Evolutionary conservation across 2,329 filamentous ascomycete species (phyloP).

Genomic region (Apiospora kogelbergensis): DNA sequence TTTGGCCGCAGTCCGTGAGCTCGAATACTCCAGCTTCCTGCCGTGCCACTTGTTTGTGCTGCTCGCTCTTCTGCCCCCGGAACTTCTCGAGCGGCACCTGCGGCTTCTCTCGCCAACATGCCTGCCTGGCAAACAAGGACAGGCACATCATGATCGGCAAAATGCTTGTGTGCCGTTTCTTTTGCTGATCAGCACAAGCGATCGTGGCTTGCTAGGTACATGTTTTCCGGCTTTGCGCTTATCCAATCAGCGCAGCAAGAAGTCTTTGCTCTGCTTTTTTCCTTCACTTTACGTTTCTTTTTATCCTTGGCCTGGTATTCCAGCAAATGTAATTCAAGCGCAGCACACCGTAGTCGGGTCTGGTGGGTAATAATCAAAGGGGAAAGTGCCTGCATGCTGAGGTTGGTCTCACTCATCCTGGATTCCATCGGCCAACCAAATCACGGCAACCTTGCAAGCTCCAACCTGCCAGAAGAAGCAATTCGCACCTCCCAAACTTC

Average conservation of each 20-base stretch:
- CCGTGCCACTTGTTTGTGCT: background rate
- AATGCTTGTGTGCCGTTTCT: background rate
- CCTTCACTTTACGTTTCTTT: background rate
- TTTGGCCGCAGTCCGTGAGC: background rate
- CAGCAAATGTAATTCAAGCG: background rate
- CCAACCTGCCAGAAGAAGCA: slow-evolving; percentile 2
- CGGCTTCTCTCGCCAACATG: background rate
- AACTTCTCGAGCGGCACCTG: background rate
- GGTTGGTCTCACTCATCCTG: background rate
- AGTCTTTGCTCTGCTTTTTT: background rate
- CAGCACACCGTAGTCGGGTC: background rate
- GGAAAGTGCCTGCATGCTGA: background rate
- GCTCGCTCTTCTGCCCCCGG: background rate
- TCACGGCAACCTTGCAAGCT: background rate
- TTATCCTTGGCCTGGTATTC: background rate
- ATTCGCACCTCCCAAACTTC: background rate
- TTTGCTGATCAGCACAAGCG: background rate
- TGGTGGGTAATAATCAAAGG: background rate
- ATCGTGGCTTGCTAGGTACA: background rate
- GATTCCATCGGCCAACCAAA: background rate
- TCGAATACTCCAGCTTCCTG: background rate
- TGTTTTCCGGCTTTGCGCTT: background rate
- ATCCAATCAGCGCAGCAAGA: background rate
- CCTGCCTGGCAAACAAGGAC: background rate
- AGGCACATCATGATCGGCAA: background rate